Percentiles rank a stretch among this genome's conserved stretches.
Conservation (phyloP, 164 flowering plant species). For the Kingdonia uniflora region DNA sequence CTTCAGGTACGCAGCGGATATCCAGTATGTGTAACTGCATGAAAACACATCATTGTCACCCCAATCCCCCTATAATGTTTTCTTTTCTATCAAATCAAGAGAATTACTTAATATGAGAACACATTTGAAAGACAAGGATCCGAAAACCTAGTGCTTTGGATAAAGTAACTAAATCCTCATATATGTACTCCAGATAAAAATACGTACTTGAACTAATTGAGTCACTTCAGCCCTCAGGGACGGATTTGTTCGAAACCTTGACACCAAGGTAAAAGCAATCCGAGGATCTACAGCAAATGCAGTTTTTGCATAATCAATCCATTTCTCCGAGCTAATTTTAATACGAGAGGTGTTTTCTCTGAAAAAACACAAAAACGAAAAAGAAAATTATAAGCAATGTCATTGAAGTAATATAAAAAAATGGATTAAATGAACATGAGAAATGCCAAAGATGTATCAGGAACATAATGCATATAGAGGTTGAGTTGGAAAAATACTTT, state of each 20-base stretch:
- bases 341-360: conserved; percentile 59
- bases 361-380: background rate
- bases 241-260: conserved; percentile 63
- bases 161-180: no score
- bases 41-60: no score
- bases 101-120: no score
- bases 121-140: no score
- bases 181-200: background rate
- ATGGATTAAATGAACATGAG: no score
- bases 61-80: no score
- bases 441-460: no score
- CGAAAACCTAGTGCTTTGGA: no score
- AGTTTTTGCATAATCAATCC: conserved; percentile 85
- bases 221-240: conserved; percentile 69
- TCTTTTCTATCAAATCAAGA: no score
- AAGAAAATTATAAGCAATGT: background rate
- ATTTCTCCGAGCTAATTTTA: conserved; percentile 78
- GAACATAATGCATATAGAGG: no score
- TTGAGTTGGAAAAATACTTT: conserved; percentile 36
- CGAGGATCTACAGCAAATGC: conserved; percentile 92
- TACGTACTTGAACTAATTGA: conserved; percentile 66
- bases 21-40: conserved; percentile 66
- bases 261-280: conserved; percentile 69
- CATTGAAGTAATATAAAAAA: background rate
- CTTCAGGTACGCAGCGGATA: conserved; percentile 75